These are phyloP conservation scores for Rhodotorula sphaerocarpa DNA, from an alignment of 768 basidiomycete genomes.

Conservation along the genomic window DNA sequence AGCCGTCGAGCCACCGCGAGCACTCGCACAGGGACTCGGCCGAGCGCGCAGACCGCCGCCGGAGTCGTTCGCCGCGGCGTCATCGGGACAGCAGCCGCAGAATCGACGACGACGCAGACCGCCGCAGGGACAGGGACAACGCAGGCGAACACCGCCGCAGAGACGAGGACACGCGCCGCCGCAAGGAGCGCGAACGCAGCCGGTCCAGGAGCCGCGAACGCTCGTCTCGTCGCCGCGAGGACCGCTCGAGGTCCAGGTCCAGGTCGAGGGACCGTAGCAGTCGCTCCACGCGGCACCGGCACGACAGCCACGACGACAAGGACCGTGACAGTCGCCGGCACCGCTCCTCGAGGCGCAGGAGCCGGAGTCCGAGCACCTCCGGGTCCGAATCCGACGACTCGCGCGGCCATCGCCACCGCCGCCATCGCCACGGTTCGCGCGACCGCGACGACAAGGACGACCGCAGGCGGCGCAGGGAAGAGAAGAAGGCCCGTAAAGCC, in stretches of 20 bases:
- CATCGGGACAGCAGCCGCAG: neutral
- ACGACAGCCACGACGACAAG: neutral
- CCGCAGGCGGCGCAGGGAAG: conserved; percentile 20
- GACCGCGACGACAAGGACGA: conserved; percentile 20
- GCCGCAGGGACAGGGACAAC: neutral
- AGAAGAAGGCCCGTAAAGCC: conserved; percentile 34
- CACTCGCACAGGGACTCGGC: neutral
- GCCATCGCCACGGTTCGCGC: neutral
- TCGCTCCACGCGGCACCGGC: neutral
- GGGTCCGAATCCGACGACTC: conserved; percentile 18
- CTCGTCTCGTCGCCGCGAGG: too few species aligned
- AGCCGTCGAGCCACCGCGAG: conserved; percentile 5
- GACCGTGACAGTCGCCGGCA: neutral
- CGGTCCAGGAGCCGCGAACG: neutral
- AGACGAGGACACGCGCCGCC: neutral
- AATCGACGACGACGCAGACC: neutral
- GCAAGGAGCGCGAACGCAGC: neutral
- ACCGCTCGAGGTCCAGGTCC: conserved; percentile 16
- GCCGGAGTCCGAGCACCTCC: neutral
- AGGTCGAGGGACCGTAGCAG: conserved; percentile 4
- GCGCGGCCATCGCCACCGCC: conserved; percentile 9
- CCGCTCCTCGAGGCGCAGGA: conserved; percentile 1
- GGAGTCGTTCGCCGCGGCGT: neutral
- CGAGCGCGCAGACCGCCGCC: conserved; percentile 2
- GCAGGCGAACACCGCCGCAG: neutral